Conservation (phyloP, 345 rosid species). For the sweet orange (Citrus sinensis) region DVS_A1.0 CM039163.1:3751501-3752000, state of each 20-base stretch:
- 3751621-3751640: constrained; percentile 42
- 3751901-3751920: constrained; percentile 36
- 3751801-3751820: constrained; percentile 34
- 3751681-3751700: constrained; percentile 31
- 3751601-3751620: constrained; percentile 32
- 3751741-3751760: constrained; percentile 41
- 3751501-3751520: constrained; percentile 28
- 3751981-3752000: constrained; percentile 30
- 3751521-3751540: constrained; percentile 4
- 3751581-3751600: constrained; percentile 11
- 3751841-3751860: constrained; percentile 33
- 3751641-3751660: constrained; percentile 53
- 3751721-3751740: constrained; percentile 41
- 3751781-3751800: constrained; percentile 43
- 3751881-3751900: constrained; percentile 43
- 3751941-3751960: constrained; percentile 33
- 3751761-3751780: constrained; percentile 40
- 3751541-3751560: constrained; percentile 23
- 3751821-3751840: constrained; percentile 39
- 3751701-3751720: constrained; percentile 34
- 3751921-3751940: constrained; percentile 35
- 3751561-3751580: constrained; percentile 12
- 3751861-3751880: constrained; percentile 36
- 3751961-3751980: constrained; percentile 41
- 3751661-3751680: constrained; percentile 35